Evolutionary conservation across 768 basidiomycete species (phyloP).

Genomic region (Termitomyces sp.): DNA sequence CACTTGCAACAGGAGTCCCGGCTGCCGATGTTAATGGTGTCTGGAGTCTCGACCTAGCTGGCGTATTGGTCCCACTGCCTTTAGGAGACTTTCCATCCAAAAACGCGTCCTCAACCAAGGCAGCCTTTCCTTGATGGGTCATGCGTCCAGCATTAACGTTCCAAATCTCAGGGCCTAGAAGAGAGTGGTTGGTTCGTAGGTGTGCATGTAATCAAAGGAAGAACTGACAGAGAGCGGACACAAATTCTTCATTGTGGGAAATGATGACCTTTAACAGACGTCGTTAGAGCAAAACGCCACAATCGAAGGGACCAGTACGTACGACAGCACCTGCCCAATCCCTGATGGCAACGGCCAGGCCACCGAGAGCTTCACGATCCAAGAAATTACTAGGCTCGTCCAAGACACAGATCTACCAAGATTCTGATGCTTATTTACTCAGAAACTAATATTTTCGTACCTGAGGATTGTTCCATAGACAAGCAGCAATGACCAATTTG

Average conservation of each 20-base stretch:
- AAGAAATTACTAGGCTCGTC: constrained; percentile 97
- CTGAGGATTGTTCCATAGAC: constrained; percentile 95
- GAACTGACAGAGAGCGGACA: constrained; percentile 70
- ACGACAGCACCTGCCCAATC: constrained; percentile 94
- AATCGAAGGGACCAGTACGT: constrained; percentile 22
- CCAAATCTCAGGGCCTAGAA: constrained; percentile 87
- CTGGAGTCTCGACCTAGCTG: constrained; percentile 61
- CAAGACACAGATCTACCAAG: constrained; percentile 57
- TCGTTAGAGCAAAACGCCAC: not conserved
- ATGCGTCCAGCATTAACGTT: constrained; percentile 82
- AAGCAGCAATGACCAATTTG: constrained; percentile 91
- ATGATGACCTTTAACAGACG: constrained; percentile 69
- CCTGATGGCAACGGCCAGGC: constrained; percentile 89
- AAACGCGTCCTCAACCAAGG: constrained; percentile 82
- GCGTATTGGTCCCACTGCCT: constrained; percentile 69
- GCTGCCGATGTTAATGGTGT: constrained; percentile 65
- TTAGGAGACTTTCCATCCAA: constrained; percentile 62
- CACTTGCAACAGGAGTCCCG: constrained; percentile 76
- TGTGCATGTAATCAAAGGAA: constrained; percentile 5
- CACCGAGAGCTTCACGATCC: constrained; percentile 93
- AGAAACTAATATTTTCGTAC: constrained; percentile 28
- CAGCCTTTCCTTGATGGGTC: constrained; percentile 83
- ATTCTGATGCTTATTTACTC: not conserved
- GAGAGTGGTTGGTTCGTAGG: constrained; percentile 7
- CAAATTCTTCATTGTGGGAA: constrained; percentile 91